phyloP scores from a whole-genome alignment of 225 moss, liverwort and hornwort genomes.

The Marchantia paleacea region DNA sequence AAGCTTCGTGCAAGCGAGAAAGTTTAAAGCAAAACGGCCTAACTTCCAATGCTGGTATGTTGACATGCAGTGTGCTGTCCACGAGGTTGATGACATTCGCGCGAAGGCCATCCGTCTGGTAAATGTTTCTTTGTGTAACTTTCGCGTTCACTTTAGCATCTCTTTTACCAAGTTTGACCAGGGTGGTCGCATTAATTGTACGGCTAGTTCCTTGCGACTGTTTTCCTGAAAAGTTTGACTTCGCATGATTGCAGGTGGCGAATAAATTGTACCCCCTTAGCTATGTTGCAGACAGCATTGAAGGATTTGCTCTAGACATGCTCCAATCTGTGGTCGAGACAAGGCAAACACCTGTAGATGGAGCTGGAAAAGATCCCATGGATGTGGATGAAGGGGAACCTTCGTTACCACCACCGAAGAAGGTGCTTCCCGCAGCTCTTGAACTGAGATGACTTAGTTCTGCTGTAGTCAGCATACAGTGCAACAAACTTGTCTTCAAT shows the following conservation, averaged over 20 bases:
- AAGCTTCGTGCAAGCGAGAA: not conserved
- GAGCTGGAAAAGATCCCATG: conserved; percentile 49
- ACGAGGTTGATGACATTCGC: conserved; percentile 89
- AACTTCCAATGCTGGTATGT: conserved; percentile 16
- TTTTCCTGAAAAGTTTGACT: not conserved
- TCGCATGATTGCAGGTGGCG: conserved; percentile 65
- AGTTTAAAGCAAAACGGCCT: not conserved
- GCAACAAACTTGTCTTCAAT: too few species aligned
- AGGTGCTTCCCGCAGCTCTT: conserved; percentile 3
- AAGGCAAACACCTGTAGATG: conserved; percentile 39
- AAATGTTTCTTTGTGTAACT: not conserved
- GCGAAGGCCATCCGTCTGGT: conserved; percentile 98
- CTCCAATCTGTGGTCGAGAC: conserved; percentile 77
- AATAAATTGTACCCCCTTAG: conserved; percentile 87
- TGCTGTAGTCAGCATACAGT: too few species aligned
- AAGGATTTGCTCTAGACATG: conserved; percentile 78
- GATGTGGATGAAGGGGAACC: conserved; percentile 57
- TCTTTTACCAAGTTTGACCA: not conserved
- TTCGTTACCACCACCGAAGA: conserved; percentile 24
- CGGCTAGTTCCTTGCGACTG: not conserved
- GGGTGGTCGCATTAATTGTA: not conserved
- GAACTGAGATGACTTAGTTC: not conserved
- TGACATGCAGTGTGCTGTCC: conserved; percentile 91
- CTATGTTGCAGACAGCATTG: conserved; percentile 77
- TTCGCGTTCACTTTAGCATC: not conserved